These are phyloP conservation scores for Neodidymelliopsis sp. DNA, from an alignment of 2,329 filamentous ascomycete genomes.

Conservation along the genomic window DNA sequence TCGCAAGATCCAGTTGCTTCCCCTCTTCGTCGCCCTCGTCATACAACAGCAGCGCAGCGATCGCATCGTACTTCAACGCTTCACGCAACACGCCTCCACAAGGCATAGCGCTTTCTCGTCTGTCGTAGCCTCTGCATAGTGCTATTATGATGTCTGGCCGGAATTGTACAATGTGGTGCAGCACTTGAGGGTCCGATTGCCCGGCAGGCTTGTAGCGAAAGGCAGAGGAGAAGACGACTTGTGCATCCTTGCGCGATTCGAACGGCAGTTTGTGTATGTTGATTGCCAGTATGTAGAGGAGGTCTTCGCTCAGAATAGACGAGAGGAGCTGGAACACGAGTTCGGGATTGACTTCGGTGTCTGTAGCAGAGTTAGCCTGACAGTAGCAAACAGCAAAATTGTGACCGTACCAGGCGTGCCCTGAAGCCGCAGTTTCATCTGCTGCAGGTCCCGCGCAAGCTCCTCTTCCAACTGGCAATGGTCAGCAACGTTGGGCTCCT, in stretches of 20 bases:
- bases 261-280: conserved; percentile 88
- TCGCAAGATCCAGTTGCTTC: conserved; percentile 76
- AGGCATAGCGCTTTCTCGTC: conserved; percentile 88
- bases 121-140: conserved; percentile 86
- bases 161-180: conserved; percentile 87
- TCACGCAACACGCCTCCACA: conserved; percentile 90
- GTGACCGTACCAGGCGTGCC: conserved; percentile 78
- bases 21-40: conserved; percentile 81
- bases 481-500: conserved; percentile 25
- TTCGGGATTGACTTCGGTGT: conserved; percentile 84
- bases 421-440: conserved; percentile 94
- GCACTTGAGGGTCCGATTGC: conserved; percentile 78
- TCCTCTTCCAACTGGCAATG: conserved; percentile 77
- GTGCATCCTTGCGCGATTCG: conserved; percentile 93
- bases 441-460: conserved; percentile 80
- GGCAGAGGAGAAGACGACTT: conserved; percentile 94
- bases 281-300: conserved; percentile 82
- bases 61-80: conserved; percentile 87
- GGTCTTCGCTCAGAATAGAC: conserved; percentile 85
- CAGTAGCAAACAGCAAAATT: conserved; percentile 3
- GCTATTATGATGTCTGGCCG: conserved; percentile 87
- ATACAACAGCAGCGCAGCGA: conserved; percentile 89
- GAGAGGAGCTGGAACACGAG: conserved; percentile 87
- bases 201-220: conserved; percentile 84
- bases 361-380: conserved; percentile 65